Conservation (phyloP, 345 rosid genomes). For the Salix dunnii region DNA sequence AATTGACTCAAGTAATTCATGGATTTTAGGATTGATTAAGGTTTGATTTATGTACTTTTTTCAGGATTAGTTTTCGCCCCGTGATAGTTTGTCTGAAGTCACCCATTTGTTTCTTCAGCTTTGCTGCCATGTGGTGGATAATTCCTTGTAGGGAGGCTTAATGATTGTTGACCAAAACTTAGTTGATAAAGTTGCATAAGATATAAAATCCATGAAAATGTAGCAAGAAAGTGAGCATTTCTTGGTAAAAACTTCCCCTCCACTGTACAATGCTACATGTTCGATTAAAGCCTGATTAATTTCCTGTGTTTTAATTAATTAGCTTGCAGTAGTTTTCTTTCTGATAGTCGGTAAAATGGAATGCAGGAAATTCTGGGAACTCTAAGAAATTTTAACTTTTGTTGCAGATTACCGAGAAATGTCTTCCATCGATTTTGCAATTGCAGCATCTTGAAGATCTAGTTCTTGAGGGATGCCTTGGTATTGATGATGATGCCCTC, state of each 20-base stretch:
- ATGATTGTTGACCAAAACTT: background rate
- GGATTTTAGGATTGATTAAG: no score
- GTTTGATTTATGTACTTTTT: no score
- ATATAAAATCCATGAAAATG: background rate
- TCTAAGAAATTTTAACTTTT: background rate
- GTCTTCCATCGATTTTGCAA: constrained; percentile 49
- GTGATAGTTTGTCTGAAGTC: background rate
- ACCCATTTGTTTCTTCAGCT: background rate
- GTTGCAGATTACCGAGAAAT: constrained; percentile 52
- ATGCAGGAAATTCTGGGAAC: background rate
- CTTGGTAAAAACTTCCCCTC: background rate
- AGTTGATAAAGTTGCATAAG: background rate
- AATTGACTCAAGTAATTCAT: background rate
- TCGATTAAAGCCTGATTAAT: background rate
- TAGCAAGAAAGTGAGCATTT: background rate
- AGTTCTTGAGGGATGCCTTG: constrained; percentile 63
- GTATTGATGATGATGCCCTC: constrained; percentile 55
- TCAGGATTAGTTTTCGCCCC: background rate
- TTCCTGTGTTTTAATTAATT: background rate
- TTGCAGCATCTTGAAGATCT: constrained; percentile 58
- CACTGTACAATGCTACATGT: background rate
- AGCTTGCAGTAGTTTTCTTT: background rate
- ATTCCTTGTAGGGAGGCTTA: background rate
- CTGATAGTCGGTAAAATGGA: background rate
- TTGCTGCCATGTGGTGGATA: background rate